Base-by-base conservation (phyloP, 2,329 filamentous ascomycete genomes). In the Rutstroemia sp. region DNA sequence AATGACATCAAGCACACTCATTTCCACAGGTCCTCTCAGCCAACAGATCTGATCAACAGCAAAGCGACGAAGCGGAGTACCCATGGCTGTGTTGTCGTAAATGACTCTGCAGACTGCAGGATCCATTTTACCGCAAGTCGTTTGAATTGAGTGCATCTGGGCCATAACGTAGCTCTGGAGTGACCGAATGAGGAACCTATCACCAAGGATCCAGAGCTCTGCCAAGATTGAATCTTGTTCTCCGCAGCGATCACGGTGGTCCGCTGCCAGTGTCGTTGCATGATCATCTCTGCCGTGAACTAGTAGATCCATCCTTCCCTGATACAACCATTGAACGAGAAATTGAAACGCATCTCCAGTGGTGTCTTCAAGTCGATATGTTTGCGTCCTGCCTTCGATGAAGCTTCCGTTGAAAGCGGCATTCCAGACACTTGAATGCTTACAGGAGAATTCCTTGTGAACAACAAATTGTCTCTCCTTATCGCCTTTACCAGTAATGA, bases 311-410 rank as follows among this genome's bases (percentile, higher is more conserved):
- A 49, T 38, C 1, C 23, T 49, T 1, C 36, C 44, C 16, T 14
- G n/a, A 12, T 54, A 49, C 7, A 54, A 12, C 45, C 52, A 54
- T 34, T 54, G 45, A 5, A 48, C 36, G 16, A 54, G 7, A 4
- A 49, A 21, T 40, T 25, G 14, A 14, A 54, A 54, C 2, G 1
- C n/a, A 4, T 42, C 25, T 3, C 30, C 19, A 9, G 10, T 8
- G 4, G 9, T n/a, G 19, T 49, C 52, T 6, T 49, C 23, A 16
- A 54, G 12, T 0, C 6, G 16, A 16, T 54, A 54, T 17, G 23
- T 48, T 8, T 54, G 52, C 5, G 34, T 54, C 10, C 40, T 17
- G 16, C 44, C 45, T 9, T 54, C 52, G 16, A 49, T 12, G n/a
- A 54, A 54, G 2, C 7, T 0, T 4, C 30, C 9, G 8, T 39